A percentile compares a stretch with the other conserved stretches of the same genome.
phyloP scores from a whole-genome alignment of 2,329 filamentous ascomycete species.

The Trichophyton simii region DNA sequence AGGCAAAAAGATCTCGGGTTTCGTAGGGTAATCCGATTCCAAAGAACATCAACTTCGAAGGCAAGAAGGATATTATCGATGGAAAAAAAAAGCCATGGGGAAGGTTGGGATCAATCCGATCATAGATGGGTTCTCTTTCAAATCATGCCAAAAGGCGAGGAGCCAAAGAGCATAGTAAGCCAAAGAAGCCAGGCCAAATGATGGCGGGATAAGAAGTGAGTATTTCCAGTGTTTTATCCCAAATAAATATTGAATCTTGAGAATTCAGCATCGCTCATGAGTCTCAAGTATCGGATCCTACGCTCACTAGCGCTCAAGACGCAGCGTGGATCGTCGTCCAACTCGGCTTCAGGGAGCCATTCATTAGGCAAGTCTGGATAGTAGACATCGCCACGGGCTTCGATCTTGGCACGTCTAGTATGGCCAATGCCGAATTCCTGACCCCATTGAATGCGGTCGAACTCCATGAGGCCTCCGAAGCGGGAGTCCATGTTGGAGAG shows the following conservation, averaged over 20 bases:
- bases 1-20: background rate
- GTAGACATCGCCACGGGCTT: slow-evolving; percentile 14
- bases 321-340: slow-evolving; percentile 27
- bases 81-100: background rate
- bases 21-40: background rate
- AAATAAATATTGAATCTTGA: slow-evolving; percentile 9
- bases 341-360: slow-evolving; percentile 24
- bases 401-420: slow-evolving; percentile 9
- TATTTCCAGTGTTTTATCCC: slow-evolving; percentile 1
- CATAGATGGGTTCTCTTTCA: background rate
- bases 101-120: background rate
- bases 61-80: background rate
- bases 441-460: slow-evolving; percentile 29
- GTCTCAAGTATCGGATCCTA: slow-evolving; percentile 23
- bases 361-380: slow-evolving; percentile 26
- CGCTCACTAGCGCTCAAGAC: slow-evolving; percentile 24
- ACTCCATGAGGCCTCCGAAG: slow-evolving; percentile 36
- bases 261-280: slow-evolving; percentile 16
- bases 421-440: slow-evolving; percentile 21
- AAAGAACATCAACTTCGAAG: slow-evolving; percentile 1
- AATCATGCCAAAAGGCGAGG: background rate
- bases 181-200: background rate
- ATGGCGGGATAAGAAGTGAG: background rate
- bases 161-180: background rate
- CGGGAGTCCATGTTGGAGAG: slow-evolving; percentile 33